Base-by-base conservation (phyloP, 2,329 filamentous ascomycete genomes). In the Fusarium temperatum region DNA sequence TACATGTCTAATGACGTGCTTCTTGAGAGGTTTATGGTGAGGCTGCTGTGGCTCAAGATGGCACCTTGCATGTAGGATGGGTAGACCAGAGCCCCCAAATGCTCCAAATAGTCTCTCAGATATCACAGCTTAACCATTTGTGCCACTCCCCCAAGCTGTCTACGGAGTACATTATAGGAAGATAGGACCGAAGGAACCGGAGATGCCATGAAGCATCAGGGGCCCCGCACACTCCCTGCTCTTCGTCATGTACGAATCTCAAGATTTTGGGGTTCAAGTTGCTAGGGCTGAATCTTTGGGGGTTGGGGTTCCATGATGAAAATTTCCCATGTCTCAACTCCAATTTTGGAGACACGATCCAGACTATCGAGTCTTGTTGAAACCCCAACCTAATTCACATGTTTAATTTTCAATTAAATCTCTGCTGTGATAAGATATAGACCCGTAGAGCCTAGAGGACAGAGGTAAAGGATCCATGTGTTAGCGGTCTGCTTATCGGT, bases 351-450 rank as follows among this genome's bases (percentile, higher is more conserved):
- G 62, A 61, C 32, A 60, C 20, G 45, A 53, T 41, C 57, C 17
- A 30, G 44, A 28, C 36, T 10, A 54, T 22, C 28, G 8, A 30
- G n/a, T 24, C 45, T 70, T 75, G 71, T 77, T 76, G 75, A 73
- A 75, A 38, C 57, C 75, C 58, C 75, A 77, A 76, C 75, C 61
- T 63, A 42, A 59, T 70, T 66, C 66, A 68, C 73, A 73, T 69
- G 72, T 32, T 59, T 47, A 38, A 5, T 8, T n/a, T 36, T 24
- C 22, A 13, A 28, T 28, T 30, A 32, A 20, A 53, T n/a, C 39
- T 42, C 8, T 65, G 8, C 39, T 50, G 12, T 39, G 55, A 57
- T 41, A 44, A 30, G 50, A 57, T 51, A 63, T 53, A 18, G 26
- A 20, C 35, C 24, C 35, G 20, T n/a, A 32, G 32, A 44, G 20